phyloP scores from a whole-genome alignment of 2,329 filamentous ascomycete species.

The Fusarium albosuccineum region DNA sequence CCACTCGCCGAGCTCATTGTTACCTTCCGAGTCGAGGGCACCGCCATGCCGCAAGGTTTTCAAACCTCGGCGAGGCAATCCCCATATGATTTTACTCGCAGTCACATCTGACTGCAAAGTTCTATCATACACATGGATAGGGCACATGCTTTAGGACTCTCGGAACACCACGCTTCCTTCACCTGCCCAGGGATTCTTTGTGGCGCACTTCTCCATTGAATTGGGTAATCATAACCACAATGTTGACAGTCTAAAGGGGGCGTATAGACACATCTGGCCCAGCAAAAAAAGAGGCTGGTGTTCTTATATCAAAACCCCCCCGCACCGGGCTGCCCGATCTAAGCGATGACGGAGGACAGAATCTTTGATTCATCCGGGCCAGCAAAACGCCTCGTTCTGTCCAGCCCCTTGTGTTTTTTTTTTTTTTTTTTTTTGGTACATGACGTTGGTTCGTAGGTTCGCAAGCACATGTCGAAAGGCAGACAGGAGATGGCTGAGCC shows the following conservation, averaged over 20 bases:
- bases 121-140: too few relatives aligned
- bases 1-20: constrained; percentile 15
- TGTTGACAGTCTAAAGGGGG: too few relatives aligned
- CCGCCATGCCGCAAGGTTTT: constrained; percentile 15
- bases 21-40: constrained; percentile 8
- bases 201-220: neutral
- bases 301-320: neutral
- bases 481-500: neutral
- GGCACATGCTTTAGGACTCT: neutral
- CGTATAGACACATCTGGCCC: neutral
- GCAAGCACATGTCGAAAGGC: neutral
- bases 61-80: constrained; percentile 18
- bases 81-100: neutral
- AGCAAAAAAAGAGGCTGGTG: constrained; percentile 11
- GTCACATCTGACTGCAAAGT: neutral
- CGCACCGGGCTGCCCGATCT: constrained; percentile 16
- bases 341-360: constrained; percentile 6
- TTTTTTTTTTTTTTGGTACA: constrained; percentile 4
- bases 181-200: neutral
- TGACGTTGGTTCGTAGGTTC: constrained; percentile 9
- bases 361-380: constrained; percentile 16
- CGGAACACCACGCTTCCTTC: too few relatives aligned
- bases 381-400: constrained; percentile 7
- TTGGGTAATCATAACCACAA: neutral
- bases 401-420: constrained; percentile 30